Percentiles rank a stretch among this genome's conserved stretches.
These are phyloP conservation scores for Talaromyces sp. DNA, from an alignment of 2,329 filamentous ascomycete species.

Conservation along the genomic window DNA sequence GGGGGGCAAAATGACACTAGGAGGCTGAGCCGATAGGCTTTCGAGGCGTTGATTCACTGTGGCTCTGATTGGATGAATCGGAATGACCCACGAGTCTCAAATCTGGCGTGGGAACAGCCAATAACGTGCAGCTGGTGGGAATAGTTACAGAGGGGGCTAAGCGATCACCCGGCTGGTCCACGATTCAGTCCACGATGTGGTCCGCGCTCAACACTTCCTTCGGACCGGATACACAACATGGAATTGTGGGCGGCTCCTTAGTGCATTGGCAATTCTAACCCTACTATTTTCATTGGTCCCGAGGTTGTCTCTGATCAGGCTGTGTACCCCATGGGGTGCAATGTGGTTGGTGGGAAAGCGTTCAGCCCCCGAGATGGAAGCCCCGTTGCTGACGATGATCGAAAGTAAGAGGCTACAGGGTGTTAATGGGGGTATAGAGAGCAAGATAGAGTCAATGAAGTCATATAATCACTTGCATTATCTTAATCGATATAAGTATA, in stretches of 20 bases:
- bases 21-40: not conserved
- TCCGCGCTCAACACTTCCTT: not conserved
- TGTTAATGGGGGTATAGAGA: not conserved
- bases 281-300: not conserved
- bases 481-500: too few species aligned
- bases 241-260: not conserved
- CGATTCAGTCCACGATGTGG: not conserved
- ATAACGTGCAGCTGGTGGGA: not conserved
- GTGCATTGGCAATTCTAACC: not conserved
- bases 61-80: conserved; percentile 13
- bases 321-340: conserved; percentile 5
- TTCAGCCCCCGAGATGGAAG: not conserved
- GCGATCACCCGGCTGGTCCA: conserved; percentile 23
- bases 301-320: not conserved
- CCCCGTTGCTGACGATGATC: not conserved
- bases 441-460: not conserved
- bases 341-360: not conserved
- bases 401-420: not conserved
- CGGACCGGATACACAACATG: not conserved
- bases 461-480: too few species aligned
- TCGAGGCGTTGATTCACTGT: not conserved
- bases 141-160: conserved; percentile 27
- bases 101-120: conserved; percentile 8
- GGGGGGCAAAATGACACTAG: not conserved
- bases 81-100: conserved; percentile 7